phyloP scores from a whole-genome alignment of 2,329 filamentous ascomycete species.

The Ophiocordyceps polyrhachis-furcata region DNA sequence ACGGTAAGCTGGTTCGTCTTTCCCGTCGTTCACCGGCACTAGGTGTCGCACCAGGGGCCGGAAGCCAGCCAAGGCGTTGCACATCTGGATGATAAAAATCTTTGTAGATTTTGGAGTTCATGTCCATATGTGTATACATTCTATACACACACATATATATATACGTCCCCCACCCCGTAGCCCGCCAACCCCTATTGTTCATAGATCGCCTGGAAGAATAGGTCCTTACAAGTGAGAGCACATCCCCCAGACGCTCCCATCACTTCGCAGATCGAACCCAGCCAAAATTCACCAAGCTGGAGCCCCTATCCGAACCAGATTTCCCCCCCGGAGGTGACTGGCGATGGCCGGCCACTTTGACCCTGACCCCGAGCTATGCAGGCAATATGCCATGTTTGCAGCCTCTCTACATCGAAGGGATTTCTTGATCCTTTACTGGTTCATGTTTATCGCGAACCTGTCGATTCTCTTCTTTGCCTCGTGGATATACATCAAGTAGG shows the following conservation, averaged over 20 bases:
- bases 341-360: constrained; percentile 3
- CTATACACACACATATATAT: not conserved
- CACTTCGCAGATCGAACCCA: not conserved
- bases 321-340: not conserved
- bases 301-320: not conserved
- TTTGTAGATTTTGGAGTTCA: not conserved
- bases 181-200: not conserved
- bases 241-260: not conserved
- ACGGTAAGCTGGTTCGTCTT: not conserved
- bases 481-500: constrained; percentile 21
- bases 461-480: constrained; percentile 25
- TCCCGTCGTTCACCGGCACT: not conserved
- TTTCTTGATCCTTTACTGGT: constrained; percentile 28
- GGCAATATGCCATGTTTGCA: constrained; percentile 24
- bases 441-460: constrained; percentile 24
- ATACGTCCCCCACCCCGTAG: not conserved
- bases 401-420: constrained; percentile 20
- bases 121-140: not conserved
- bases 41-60: not conserved
- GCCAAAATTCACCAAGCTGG: not conserved
- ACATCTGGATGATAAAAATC: not conserved
- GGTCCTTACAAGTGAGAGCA: not conserved
- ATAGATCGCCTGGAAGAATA: not conserved
- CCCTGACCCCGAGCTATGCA: constrained; percentile 14
- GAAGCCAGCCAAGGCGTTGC: not conserved